Evolutionary conservation across 805 yeast species (phyloP).

Genomic region (Ogataea siamensis): DNA sequence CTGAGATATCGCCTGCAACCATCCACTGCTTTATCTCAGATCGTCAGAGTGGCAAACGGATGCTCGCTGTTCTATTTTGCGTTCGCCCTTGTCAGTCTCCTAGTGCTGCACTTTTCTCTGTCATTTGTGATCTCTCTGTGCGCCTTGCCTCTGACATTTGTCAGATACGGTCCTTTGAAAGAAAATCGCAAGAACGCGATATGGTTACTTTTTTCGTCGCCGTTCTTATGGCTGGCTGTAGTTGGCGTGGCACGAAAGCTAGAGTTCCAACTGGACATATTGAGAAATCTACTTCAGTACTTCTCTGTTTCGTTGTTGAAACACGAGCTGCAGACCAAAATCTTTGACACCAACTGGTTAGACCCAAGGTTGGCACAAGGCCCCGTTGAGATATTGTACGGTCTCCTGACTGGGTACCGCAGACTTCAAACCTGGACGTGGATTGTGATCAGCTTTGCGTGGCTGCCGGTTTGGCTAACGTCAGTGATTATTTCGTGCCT

Average conservation of each 20-base stretch:
- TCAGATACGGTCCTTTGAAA: slow-evolving; percentile 38
- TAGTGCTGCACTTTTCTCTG: slow-evolving; percentile 82
- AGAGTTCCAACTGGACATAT: slow-evolving; percentile 28
- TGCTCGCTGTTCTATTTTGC: slow-evolving; percentile 55
- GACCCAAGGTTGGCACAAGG: slow-evolving; percentile 27
- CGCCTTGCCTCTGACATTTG: slow-evolving; percentile 73
- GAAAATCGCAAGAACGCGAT: slow-evolving; percentile 22
- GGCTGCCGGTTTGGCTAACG: slow-evolving; percentile 80
- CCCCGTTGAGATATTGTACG: slow-evolving; percentile 43
- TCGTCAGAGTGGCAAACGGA: slow-evolving; percentile 25
- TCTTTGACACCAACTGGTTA: slow-evolving; percentile 17
- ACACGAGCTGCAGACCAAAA: slow-evolving; percentile 17
- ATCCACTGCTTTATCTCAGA: slow-evolving; percentile 19
- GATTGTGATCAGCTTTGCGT: slow-evolving; percentile 67
- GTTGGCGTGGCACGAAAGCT: slow-evolving; percentile 27
- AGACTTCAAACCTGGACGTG: slow-evolving; percentile 84
- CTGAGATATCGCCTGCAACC: slow-evolving; percentile 8
- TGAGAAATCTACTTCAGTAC: slow-evolving; percentile 34
- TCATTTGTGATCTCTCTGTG: slow-evolving; percentile 68
- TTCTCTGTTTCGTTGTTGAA: slow-evolving; percentile 20
- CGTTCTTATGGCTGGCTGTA: slow-evolving; percentile 29
- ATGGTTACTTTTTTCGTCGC: slow-evolving; percentile 32
- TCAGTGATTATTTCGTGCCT: slow-evolving; percentile 24
- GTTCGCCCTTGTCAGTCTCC: slow-evolving; percentile 64
- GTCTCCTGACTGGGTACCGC: slow-evolving; percentile 61